phyloP scores from a whole-genome alignment of 129 eudicot genomes.

The Silybum marianum region DNA sequence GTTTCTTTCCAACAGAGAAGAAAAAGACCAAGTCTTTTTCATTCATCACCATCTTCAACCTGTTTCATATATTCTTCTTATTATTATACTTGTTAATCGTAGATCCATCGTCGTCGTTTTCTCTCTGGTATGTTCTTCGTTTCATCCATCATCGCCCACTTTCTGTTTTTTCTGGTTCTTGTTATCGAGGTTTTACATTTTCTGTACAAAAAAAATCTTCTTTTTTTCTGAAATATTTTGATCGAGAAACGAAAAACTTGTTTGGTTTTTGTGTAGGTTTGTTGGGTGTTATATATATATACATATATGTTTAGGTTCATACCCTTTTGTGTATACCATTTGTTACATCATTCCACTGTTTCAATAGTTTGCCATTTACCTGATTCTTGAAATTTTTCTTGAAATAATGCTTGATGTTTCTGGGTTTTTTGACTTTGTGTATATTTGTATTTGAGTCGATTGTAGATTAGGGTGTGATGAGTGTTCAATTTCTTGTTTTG shows the following conservation, averaged over 20 bases:
- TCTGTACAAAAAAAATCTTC: not conserved
- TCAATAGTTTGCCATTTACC: constrained; percentile 11
- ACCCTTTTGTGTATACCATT: not conserved
- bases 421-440: too few relatives aligned
- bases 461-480: constrained; percentile 14
- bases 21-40: constrained; percentile 11
- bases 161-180: constrained; percentile 3
- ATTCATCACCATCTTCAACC: constrained; percentile 11
- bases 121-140: constrained; percentile 26
- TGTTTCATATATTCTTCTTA: constrained; percentile 1
- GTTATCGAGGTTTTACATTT: constrained; percentile 19
- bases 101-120: constrained; percentile 19
- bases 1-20: not conserved
- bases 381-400: not conserved
- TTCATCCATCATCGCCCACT: not conserved
- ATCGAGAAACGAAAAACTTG: not conserved
- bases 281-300: not conserved
- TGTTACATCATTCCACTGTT: not conserved
- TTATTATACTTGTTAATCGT: not conserved
- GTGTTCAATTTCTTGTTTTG: constrained; percentile 9
- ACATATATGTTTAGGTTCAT: constrained; percentile 4
- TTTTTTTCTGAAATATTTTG: not conserved
- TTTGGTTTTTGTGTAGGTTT: constrained; percentile 5
- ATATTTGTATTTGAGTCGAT: constrained; percentile 1
- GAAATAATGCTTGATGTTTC: too few relatives aligned